Conservation (phyloP, 169 alveolate species). For the Fabrea salina region DNA sequence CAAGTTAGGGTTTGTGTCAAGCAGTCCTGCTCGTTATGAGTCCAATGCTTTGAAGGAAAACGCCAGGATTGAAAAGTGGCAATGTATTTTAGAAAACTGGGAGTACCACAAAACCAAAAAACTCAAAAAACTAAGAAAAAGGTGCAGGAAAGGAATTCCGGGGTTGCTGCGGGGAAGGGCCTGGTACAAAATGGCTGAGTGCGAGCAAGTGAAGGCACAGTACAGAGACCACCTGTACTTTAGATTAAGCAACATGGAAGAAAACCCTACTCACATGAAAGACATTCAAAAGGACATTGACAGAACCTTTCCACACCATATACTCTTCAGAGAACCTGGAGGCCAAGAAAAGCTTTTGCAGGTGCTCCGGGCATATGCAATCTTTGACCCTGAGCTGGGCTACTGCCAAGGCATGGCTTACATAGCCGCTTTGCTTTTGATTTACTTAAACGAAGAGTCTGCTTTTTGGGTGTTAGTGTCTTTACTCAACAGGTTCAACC, state of each 20-base stretch:
- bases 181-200: conserved; percentile 85
- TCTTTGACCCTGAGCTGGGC: conserved; percentile 47
- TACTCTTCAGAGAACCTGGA: conserved; percentile 37
- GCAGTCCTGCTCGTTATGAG: no score
- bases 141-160: conserved; percentile 81
- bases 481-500: neutral
- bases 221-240: conserved; percentile 17
- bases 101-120: neutral
- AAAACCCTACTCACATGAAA: conserved; percentile 22
- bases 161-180: conserved; percentile 64
- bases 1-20: no score
- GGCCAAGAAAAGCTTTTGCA: conserved; percentile 46
- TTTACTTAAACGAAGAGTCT: conserved; percentile 78
- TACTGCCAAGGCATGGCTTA: conserved; percentile 62
- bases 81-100: conserved; percentile 2
- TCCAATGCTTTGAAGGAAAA: neutral
- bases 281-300: conserved; percentile 55
- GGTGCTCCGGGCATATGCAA: conserved; percentile 43
- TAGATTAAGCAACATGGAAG: conserved; percentile 5
- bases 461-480: conserved; percentile 74
- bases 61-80: conserved; percentile 26
- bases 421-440: conserved; percentile 22
- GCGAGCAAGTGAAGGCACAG: neutral
- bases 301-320: conserved; percentile 53
- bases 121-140: conserved; percentile 35